Evolutionary conservation across 768 basidiomycete species (phyloP), one percentile per base, ranked within the genome.

Genomic region (Mycena polygramma): DNA sequence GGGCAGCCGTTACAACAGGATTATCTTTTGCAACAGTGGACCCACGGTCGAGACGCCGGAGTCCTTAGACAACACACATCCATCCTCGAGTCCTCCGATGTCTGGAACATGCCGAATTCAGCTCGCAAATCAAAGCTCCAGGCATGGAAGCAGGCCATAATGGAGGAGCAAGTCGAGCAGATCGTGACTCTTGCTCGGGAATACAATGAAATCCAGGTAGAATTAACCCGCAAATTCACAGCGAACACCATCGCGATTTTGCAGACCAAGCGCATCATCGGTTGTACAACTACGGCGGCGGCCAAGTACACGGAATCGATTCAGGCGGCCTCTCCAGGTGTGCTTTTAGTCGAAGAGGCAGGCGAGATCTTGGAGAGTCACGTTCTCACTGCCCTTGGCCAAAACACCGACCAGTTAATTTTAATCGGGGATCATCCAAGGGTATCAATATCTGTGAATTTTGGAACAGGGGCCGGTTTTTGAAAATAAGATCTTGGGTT

Each of bases 251-350:
- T 75, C 0, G 76, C 73, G 1, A 69, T 86, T 10, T 75, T 91
- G 35, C 76, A 75, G 59, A 77, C 64, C 48, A 91, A 89, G 75
- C 78, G 88, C 4, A 85, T 92, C 60, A 89, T 92, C 14, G 91
- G 51, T 9, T 74, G 2, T 13, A 39, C 39, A 13, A 39, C 39
- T 13, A 39, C 39, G 7, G 39, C 39, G 7, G 39, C 39, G 39
- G 39, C 39, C 7, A 39, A 39, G 39, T 39, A 39, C 39, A 39
- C 39, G 39, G 7, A 39, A 13, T 7, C 39, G 7, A 39, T 39
- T 13, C 39, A 39, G 39, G 39, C 7, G 13, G 39, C 39, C 13
- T 7, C 39, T 7, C 39, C 39, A 13, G 39, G 13, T 39, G 39
- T 39, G 39, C 7, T 39, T 13, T 13, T 39, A 13, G 39, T 39